Evolutionary conservation across 2,329 filamentous ascomycete species (phyloP).

Genomic region (Penicillium sp.): DNA sequence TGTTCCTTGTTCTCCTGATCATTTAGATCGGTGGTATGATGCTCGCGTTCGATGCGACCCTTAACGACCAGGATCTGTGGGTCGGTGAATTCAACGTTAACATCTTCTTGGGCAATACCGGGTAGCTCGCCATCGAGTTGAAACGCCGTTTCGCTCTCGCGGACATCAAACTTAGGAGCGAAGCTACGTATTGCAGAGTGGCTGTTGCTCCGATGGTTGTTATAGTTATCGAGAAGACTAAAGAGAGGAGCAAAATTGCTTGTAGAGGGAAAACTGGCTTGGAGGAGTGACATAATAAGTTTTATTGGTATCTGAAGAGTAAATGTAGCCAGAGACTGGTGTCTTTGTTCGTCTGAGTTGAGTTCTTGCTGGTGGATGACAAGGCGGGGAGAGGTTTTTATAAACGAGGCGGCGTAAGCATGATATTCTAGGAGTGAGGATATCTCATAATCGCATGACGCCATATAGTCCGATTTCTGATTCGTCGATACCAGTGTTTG

Average conservation of each 20-base stretch:
- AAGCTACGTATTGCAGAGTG: conserved; percentile 35
- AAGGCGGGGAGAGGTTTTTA: not conserved
- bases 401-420: not conserved
- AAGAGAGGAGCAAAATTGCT: conserved; percentile 49
- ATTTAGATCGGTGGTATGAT: conserved; percentile 52
- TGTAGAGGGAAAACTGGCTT: conserved; percentile 12
- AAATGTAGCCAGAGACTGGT: not conserved
- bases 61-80: conserved; percentile 52
- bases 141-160: conserved; percentile 50
- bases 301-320: conserved; percentile 8
- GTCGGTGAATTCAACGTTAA: conserved; percentile 55
- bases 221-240: conserved; percentile 50
- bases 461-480: not conserved
- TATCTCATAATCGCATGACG: not conserved
- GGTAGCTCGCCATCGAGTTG: conserved; percentile 55
- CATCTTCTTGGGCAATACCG: conserved; percentile 50
- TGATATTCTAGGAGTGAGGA: not conserved
- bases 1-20: too few relatives aligned
- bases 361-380: not conserved
- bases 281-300: not conserved
- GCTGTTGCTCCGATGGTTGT: conserved; percentile 37
- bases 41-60: conserved; percentile 47
- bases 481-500: too few relatives aligned
- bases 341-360: not conserved
- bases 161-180: conserved; percentile 53